phyloP scores from a whole-genome alignment of 805 yeast species.

The Pichia kluyveri region DNA sequence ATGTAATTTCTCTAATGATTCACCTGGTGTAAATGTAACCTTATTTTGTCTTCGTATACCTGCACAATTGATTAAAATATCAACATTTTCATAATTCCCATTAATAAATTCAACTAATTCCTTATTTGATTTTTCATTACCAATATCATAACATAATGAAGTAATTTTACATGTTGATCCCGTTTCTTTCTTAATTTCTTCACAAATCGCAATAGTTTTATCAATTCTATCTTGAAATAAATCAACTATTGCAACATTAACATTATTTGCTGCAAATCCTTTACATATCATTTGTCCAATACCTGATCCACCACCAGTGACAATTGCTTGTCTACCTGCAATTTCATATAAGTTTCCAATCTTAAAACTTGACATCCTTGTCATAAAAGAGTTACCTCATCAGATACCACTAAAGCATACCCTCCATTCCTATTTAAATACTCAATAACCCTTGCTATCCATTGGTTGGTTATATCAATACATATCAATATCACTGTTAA shows the following conservation, averaged over 20 bases:
- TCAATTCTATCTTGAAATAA: slow-evolving; percentile 14
- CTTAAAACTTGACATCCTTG: slow-evolving; percentile 10
- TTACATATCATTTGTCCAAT: slow-evolving; percentile 16
- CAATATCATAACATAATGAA: slow-evolving; percentile 15
- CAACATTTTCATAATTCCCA: slow-evolving; percentile 13
- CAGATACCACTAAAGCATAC: too few relatives aligned
- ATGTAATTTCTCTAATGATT: slow-evolving; percentile 12
- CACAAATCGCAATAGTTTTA: slow-evolving; percentile 11
- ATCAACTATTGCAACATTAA: slow-evolving; percentile 16
- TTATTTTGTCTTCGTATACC: slow-evolving; percentile 17
- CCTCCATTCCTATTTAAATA: too few relatives aligned
- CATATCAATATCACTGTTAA: too few relatives aligned
- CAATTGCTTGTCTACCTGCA: slow-evolving; percentile 17
- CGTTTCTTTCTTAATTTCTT: slow-evolving; percentile 12
- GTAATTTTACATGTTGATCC: slow-evolving; percentile 12
- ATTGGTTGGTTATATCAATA: too few relatives aligned
- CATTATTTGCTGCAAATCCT: slow-evolving; percentile 17
- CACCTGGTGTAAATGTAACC: slow-evolving; percentile 13
- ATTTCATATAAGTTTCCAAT: slow-evolving; percentile 13
- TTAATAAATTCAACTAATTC: slow-evolving; percentile 13
- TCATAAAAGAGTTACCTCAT: background rate
- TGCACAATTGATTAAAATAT: slow-evolving; percentile 17
- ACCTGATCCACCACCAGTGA: slow-evolving; percentile 20
- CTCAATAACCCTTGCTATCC: too few relatives aligned
- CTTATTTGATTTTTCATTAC: slow-evolving; percentile 14